Conservation (phyloP, 257 asterid genomes). For the Leptodermis oblonga region DNA sequence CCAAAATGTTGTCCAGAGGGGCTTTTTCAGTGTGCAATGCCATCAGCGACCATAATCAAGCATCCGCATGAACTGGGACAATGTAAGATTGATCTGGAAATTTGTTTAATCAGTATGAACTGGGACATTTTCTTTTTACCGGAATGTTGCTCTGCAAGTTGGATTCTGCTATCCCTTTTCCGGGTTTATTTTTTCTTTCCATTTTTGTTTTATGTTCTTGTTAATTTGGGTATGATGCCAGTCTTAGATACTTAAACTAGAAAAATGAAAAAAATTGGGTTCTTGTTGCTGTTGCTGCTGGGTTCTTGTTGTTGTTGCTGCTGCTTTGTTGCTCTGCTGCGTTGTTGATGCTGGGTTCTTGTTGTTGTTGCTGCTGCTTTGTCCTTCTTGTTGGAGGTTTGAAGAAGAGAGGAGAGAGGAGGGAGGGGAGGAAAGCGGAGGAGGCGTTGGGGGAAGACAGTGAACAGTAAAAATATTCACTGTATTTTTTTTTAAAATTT, state of each 20-base stretch:
- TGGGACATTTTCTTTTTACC: too few species aligned
- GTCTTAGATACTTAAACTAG: background rate
- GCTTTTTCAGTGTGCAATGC: slow-evolving; percentile 25
- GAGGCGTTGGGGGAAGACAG: too few species aligned
- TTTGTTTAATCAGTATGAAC: background rate
- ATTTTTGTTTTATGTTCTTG: background rate
- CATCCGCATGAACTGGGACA: background rate
- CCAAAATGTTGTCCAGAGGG: slow-evolving; percentile 32
- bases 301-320: too few species aligned
- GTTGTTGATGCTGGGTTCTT: too few species aligned
- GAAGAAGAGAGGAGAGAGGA: too few species aligned
- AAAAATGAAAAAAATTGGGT: background rate
- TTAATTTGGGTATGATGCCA: background rate
- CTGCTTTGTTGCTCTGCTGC: too few species aligned
- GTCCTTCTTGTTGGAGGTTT: too few species aligned
- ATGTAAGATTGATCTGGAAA: background rate
- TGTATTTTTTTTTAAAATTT: too few species aligned
- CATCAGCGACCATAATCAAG: slow-evolving; percentile 16
- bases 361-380: too few species aligned
- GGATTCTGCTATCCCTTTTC: background rate
- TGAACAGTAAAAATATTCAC: too few species aligned
- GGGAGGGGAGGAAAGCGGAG: too few species aligned
- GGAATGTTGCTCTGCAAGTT: background rate
- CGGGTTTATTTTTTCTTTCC: background rate
- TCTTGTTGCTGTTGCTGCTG: too few species aligned